phyloP scores from a whole-genome alignment of 2,329 filamentous ascomycete species.

The Cercospora sesami region DNA sequence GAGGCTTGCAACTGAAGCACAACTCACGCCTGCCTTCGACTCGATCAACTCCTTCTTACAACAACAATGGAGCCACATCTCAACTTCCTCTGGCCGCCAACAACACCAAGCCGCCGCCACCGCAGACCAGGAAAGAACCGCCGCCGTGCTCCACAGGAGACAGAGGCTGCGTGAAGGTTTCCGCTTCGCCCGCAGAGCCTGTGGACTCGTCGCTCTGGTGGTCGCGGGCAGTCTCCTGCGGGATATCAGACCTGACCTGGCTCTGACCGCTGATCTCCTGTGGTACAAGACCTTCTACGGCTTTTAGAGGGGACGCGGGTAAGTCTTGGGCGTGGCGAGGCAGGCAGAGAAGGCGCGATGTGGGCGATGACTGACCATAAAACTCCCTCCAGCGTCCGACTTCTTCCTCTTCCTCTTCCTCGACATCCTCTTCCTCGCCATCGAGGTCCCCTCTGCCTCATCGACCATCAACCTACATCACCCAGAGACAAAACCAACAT shows the following conservation, averaged over 20 bases:
- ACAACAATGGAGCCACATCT: constrained; percentile 4
- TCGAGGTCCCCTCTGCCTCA: not conserved
- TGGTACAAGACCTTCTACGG: constrained; percentile 3
- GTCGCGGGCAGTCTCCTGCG: not conserved
- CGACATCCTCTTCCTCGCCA: not conserved
- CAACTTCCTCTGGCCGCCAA: not conserved
- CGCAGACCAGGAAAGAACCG: not conserved
- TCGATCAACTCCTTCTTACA: not conserved
- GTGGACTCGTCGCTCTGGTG: not conserved
- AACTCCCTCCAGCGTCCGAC: not conserved
- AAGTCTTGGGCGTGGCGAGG: not conserved
- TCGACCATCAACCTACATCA: not conserved
- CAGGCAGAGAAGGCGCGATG: not conserved
- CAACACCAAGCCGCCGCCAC: not conserved
- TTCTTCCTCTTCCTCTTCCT: not conserved
- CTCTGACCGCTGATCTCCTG: constrained; percentile 3
- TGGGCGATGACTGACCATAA: not conserved
- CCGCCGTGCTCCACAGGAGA: not conserved
- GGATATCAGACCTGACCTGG: not conserved
- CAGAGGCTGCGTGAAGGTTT: constrained; percentile 1
- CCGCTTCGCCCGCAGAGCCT: not conserved
- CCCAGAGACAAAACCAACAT: not conserved
- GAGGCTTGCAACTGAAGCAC: not conserved
- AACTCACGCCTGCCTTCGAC: not conserved
- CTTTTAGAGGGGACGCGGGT: not conserved